phyloP scores from a whole-genome alignment of 176 grass and related monocot genomes.

The Hsuehochloa calcarea region DNA sequence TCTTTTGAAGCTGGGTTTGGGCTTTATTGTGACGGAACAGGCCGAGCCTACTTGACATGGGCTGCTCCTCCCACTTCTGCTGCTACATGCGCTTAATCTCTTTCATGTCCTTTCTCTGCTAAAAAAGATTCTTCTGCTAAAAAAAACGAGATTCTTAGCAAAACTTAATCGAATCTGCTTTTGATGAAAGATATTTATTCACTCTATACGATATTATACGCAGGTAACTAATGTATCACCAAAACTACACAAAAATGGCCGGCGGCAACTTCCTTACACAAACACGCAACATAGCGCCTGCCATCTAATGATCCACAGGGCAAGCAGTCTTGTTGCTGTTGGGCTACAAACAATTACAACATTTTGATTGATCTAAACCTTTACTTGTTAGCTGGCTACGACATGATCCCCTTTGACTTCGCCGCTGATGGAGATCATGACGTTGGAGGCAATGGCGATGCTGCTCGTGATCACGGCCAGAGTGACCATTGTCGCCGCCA shows the following conservation, averaged over 20 bases:
- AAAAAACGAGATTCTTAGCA: no score
- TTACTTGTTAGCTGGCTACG: constrained; percentile 6
- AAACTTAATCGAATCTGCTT: no score
- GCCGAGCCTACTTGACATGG: neutral
- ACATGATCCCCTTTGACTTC: neutral
- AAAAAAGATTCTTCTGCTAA: no score
- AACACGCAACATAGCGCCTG: neutral
- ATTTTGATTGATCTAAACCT: neutral
- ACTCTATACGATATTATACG: neutral
- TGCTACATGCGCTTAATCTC: no score
- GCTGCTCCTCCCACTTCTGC: neutral
- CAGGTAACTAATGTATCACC: neutral
- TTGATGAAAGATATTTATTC: no score
- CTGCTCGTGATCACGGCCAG: constrained; percentile 72
- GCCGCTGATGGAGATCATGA: constrained; percentile 50
- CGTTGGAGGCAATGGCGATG: constrained; percentile 80
- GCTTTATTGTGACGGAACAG: neutral
- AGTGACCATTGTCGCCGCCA: constrained; percentile 71
- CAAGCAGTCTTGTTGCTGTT: neutral
- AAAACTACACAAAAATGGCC: constrained; percentile 7
- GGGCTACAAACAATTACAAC: neutral
- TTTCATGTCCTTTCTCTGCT: no score
- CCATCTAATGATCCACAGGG: neutral
- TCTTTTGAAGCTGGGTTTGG: no score
- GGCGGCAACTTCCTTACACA: neutral